Evolutionary conservation across 768 basidiomycete species (phyloP), one percentile per base, ranked within the genome.

Genomic region (Coprinopsis marcescibilis): DNA sequence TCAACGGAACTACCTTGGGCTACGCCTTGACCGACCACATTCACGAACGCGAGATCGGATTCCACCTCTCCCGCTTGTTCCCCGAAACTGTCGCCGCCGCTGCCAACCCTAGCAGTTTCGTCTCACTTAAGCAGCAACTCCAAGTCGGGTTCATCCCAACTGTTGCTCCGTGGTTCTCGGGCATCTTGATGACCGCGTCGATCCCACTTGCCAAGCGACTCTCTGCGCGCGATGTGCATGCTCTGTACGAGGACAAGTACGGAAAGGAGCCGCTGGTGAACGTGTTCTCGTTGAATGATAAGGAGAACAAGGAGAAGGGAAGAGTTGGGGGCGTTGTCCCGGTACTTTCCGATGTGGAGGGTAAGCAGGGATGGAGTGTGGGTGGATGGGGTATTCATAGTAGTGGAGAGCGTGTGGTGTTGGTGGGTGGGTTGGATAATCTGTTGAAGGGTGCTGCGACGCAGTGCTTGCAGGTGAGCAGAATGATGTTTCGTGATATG

Each of bases 371-470:
- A 1, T 96, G 90, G 85, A 75, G 71, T 26, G 84, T 90, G 29
- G 96, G 96, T 46, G 95, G 96, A 3, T 82, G 93, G 64, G 95
- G 98, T 68, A 86, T 96, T 20, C 90, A 94, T 60, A 85, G 82
- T 52, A 79, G 78, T 35, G 89, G 90, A 1, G 87, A 90, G 60
- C 73, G 96, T 43, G 96, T 89, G 10, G 96, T 98, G 17, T 78
- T 97, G n/a, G 91, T 95, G 19, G 95, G 91, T 40, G 93, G 93
- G 0, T 67, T 99, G 57, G 96, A 99, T 61, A 99, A 99, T 68
- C 68, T 99, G 47, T 72, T 99, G 52, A 99, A 99, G 65, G 96
- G 96, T 5, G 96, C 96, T 41, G 96, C 96, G 14, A 98, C 95
- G n/a, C 96, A 99, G 65, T 97, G 95, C 64, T 61, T 99, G 52